A percentile compares a stretch with the other conserved stretches of the same genome.
Evolutionary conservation across 352 stramenopile species (phyloP).

Genomic region (Phytophthora citricola): DNA sequence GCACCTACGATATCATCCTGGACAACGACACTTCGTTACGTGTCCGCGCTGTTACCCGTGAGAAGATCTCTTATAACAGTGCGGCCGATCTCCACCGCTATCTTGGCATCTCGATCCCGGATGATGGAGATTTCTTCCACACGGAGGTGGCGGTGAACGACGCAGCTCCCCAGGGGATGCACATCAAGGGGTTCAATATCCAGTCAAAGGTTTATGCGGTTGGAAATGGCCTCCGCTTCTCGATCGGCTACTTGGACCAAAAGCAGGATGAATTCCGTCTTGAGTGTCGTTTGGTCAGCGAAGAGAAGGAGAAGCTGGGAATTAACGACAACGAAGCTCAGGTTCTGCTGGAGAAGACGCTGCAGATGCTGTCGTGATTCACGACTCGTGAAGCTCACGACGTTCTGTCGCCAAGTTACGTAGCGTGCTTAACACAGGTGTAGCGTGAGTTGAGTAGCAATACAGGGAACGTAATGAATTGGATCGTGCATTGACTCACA

Average conservation of each 20-base stretch:
- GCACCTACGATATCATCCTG: conserved; percentile 9
- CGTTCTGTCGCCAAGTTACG: no score
- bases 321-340: conserved; percentile 8
- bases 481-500: not conserved
- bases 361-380: not conserved
- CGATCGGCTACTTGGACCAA: conserved; percentile 17
- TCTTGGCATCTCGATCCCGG: not conserved
- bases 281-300: conserved; percentile 11
- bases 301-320: conserved; percentile 3
- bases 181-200: not conserved
- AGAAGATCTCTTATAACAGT: not conserved
- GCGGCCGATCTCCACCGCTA: conserved; percentile 13
- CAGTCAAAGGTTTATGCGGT: conserved; percentile 10
- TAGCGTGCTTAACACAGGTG: no score
- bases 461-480: no score
- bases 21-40: conserved; percentile 10
- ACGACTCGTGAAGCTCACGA: conserved; percentile 4
- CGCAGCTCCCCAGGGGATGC: conserved; percentile 15
- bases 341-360: conserved; percentile 8
- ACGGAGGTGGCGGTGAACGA: conserved; percentile 11
- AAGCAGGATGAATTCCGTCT: conserved; percentile 21
- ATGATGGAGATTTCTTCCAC: conserved; percentile 20
- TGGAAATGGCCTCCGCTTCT: conserved; percentile 11
- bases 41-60: not conserved
- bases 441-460: no score